A percentile compares a stretch with the other conserved stretches of the same genome.
These are phyloP conservation scores for Aspergillus campestris DNA, from an alignment of 495 filamentous ascomycete species.

Conservation along the genomic window DNA sequence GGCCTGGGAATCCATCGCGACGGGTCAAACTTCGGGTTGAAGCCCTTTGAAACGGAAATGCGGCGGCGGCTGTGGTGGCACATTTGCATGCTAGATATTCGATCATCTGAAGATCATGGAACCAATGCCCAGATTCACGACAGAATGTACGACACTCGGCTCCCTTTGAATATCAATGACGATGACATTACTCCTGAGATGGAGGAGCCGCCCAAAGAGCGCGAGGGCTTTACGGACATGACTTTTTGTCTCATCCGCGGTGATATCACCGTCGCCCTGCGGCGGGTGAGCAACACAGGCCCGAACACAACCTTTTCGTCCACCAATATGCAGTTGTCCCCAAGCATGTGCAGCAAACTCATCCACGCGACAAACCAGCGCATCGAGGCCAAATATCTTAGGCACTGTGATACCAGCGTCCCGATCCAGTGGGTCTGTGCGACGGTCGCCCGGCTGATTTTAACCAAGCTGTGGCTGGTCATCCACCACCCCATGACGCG, in stretches of 20 bases:
- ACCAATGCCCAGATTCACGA: slow-evolving; percentile 67
- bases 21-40: slow-evolving; percentile 60
- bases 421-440: slow-evolving; percentile 65
- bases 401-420: slow-evolving; percentile 48
- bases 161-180: slow-evolving; percentile 78
- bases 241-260: slow-evolving; percentile 66
- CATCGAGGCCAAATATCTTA: slow-evolving; percentile 55
- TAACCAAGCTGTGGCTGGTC: slow-evolving; percentile 60
- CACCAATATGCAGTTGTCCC: slow-evolving; percentile 11
- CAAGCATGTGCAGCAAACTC: slow-evolving; percentile 52
- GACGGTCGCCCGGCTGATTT: slow-evolving; percentile 58
- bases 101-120: slow-evolving; percentile 77
- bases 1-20: slow-evolving; percentile 76
- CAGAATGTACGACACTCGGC: slow-evolving; percentile 59
- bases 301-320: slow-evolving; percentile 17
- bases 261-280: slow-evolving; percentile 44
- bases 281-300: slow-evolving; percentile 31
- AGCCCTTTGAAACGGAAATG: slow-evolving; percentile 78
- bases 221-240: slow-evolving; percentile 64
- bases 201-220: slow-evolving; percentile 48
- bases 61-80: slow-evolving; percentile 80
- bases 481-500: slow-evolving; percentile 52
- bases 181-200: slow-evolving; percentile 60
- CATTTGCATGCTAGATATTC: slow-evolving; percentile 64
- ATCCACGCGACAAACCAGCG: slow-evolving; percentile 53